Evolutionary conservation across 805 yeast genomes (phyloP).

Genomic region (Maudiozyma turicensis): DNA sequence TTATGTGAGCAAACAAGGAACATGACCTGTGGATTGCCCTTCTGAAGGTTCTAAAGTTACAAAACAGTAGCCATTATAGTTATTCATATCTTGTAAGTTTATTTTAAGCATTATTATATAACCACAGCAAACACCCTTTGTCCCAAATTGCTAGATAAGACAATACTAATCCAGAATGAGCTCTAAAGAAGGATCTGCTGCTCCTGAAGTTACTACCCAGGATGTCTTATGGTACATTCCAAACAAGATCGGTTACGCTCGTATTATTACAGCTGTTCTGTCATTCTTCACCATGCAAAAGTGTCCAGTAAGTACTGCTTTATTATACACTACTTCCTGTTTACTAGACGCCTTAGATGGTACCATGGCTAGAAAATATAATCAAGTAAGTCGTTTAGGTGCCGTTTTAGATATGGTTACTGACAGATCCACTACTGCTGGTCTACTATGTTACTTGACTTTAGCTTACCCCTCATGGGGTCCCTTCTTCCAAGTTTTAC

Average conservation of each 20-base stretch:
- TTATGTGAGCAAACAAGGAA: no score
- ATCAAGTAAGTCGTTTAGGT: conserved; percentile 87
- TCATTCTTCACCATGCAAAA: conserved; percentile 75
- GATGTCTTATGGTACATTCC: conserved; percentile 77
- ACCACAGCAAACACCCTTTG: neutral
- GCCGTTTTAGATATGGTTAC: conserved; percentile 99
- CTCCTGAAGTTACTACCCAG: conserved; percentile 29
- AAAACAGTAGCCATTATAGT: no score
- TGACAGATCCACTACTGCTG: conserved; percentile 92
- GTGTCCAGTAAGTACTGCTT: conserved; percentile 72
- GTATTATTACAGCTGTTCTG: conserved; percentile 72
- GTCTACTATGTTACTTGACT: conserved; percentile 80
- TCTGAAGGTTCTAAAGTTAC: no score
- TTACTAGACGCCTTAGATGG: conserved; percentile 95
- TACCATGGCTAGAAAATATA: conserved; percentile 78
- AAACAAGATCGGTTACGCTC: conserved; percentile 78
- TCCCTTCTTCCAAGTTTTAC: conserved; percentile 65
- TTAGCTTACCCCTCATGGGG: conserved; percentile 58
- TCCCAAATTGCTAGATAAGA: neutral
- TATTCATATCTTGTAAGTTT: no score
- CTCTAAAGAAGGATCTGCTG: neutral
- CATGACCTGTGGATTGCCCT: no score
- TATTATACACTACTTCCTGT: conserved; percentile 78
- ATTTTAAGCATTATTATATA: no score
- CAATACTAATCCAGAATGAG: conserved; percentile 1